phyloP scores from a whole-genome alignment of 495 filamentous ascomycete genomes.

The Penicillium pancosmium region DNA sequence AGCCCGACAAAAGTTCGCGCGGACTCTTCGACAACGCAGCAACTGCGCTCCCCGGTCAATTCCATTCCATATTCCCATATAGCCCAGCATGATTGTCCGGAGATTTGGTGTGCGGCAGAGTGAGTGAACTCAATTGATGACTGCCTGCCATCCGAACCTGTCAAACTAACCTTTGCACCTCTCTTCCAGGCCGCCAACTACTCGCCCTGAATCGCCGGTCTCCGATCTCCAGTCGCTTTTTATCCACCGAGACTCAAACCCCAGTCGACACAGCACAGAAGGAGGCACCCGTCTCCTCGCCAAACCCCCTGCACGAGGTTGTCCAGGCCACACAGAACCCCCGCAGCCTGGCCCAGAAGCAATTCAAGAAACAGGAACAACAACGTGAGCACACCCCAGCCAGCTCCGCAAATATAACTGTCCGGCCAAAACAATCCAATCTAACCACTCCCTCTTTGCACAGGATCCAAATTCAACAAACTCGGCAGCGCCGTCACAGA shows the following conservation, averaged over 20 bases:
- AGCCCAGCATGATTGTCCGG: conserved; percentile 48
- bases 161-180: background rate
- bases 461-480: conserved; percentile 36
- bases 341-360: background rate
- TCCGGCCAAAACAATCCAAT: background rate
- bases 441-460: background rate
- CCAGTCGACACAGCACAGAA: conserved; percentile 29
- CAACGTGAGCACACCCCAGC: conserved; percentile 25
- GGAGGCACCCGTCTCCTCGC: conserved; percentile 16
- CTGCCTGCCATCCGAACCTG: background rate
- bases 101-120: conserved; percentile 47
- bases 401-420: background rate
- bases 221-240: conserved; percentile 40
- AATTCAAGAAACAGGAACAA: conserved; percentile 15
- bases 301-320: conserved; percentile 22
- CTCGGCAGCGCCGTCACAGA: conserved; percentile 34
- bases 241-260: conserved; percentile 35
- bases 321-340: conserved; percentile 12
- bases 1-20: conserved; percentile 50
- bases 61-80: conserved; percentile 10
- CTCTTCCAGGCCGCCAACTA: conserved; percentile 45
- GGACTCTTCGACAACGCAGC: conserved; percentile 28
- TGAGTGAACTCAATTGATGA: conserved; percentile 27
- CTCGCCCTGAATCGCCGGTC: conserved; percentile 40
- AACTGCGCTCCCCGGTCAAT: conserved; percentile 16